Percentiles rank a stretch among this genome's conserved stretches.
Evolutionary conservation across 164 flowering plant species (phyloP).

Genomic region (Tetrastigma voinierianum): DNA sequence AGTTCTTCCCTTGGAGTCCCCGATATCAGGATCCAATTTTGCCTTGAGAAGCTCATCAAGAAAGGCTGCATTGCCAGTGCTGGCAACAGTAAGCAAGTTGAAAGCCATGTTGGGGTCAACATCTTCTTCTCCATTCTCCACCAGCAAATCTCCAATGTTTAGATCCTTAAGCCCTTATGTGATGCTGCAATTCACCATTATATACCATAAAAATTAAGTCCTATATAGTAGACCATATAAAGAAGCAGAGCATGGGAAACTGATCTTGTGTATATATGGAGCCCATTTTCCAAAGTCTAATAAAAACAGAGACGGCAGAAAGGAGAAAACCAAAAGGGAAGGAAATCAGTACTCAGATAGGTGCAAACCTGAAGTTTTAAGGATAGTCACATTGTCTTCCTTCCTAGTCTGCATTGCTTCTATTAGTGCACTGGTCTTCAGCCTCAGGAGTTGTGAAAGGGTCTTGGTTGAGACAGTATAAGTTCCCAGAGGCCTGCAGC

Average conservation of each 20-base stretch:
- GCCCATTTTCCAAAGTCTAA: no score
- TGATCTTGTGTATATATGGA: neutral
- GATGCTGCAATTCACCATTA: conserved; percentile 47
- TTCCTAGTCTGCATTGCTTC: conserved; percentile 64
- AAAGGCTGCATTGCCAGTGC: conserved; percentile 70
- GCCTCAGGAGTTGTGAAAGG: conserved; percentile 69
- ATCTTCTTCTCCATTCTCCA: conserved; percentile 41
- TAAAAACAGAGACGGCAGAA: neutral
- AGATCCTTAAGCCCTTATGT: conserved; percentile 52
- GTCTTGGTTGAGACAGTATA: conserved; percentile 72
- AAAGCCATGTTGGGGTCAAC: conserved; percentile 39
- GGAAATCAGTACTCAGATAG: neutral
- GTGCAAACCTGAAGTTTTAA: conserved; percentile 71
- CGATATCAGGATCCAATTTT: conserved; percentile 66
- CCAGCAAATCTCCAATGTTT: conserved; percentile 41
- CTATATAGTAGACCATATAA: no score
- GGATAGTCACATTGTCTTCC: conserved; percentile 55
- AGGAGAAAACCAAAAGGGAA: neutral
- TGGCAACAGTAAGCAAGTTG: conserved; percentile 55
- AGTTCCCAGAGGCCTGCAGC: conserved; percentile 64
- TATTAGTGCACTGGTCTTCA: conserved; percentile 50
- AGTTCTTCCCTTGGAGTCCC: conserved; percentile 72
- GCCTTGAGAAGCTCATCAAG: conserved; percentile 83
- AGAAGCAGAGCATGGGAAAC: neutral
- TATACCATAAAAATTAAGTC: no score